Evolutionary conservation across 768 basidiomycete genomes (phyloP), one percentile per base, ranked within the genome.

Genomic region (Amyloporia xantha): DNA sequence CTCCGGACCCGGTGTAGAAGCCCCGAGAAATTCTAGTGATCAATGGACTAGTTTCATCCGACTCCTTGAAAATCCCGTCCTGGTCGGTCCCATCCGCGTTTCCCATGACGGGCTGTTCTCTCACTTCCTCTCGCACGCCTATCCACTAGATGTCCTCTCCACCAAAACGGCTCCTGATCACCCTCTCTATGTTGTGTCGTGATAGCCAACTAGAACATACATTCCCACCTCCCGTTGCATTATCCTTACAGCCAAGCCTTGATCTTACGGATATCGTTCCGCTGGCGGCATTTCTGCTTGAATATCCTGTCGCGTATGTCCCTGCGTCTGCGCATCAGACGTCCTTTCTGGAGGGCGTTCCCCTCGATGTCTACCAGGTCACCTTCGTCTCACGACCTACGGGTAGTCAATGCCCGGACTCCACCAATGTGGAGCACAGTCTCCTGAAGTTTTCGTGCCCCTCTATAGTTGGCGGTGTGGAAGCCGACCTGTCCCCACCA

Each of bases 401-500:
- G 10, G 33, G n/a, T 9, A n/a, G 10, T 35, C 33, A 35, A n/a
- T n/a, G 33, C 10, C 33, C n/a, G 10, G n/a, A n/a, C 33, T 43
- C 6, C 6, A 9, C 38, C 15, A 17, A 6, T 9, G 38, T 9
- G 15, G 38, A 6, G 9, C 72, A 78, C 51, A 62, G 63, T 0
- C 39, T 84, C 7, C 59, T 82, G 52, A 79, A 78, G 55, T 83
- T 82, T 57, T 80, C 82, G 3, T 80, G 75, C 54, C 81, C 80
- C 12, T 63, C 59, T 2, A 30, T 27, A 15, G 52, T 70, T n/a
- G 51, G 46, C 9, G 35, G 33, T 21, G 15, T 48, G 20, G 4
- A 54, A 6, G 24, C 47, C 9, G 59, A 59, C 20, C 44, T 68
- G 21, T 56, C 47, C 6, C 44, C 59, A 12, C 37, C 30, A 3